phyloP scores from a whole-genome alignment of 1,284 basidiomycete genomes.

The Irpex rosettiformis region DNA sequence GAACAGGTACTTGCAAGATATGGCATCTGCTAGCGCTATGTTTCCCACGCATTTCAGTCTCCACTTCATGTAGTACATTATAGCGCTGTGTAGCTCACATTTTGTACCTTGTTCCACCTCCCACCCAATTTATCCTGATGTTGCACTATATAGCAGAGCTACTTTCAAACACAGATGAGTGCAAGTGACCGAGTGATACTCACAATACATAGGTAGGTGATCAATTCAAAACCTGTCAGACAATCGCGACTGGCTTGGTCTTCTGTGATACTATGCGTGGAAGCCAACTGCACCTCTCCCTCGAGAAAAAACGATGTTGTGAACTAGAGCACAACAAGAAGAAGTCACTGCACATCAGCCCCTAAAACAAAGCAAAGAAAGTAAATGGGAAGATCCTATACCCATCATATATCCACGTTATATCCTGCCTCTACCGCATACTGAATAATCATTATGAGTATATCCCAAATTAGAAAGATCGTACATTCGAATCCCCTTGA shows the following conservation, averaged over 20 bases:
- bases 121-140: not conserved
- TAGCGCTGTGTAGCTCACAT: not conserved
- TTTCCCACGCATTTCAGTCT: not conserved
- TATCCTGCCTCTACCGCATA: too few relatives aligned
- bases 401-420: too few relatives aligned
- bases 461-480: too few relatives aligned
- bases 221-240: not conserved
- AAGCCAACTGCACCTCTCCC: not conserved
- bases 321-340: not conserved
- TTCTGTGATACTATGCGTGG: not conserved
- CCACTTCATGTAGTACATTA: not conserved
- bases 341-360: too few relatives aligned
- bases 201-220: not conserved
- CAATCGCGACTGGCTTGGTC: too few relatives aligned
- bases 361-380: too few relatives aligned
- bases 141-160: not conserved
- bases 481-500: too few relatives aligned
- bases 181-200: not conserved
- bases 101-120: not conserved
- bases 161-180: not conserved
- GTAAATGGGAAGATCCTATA: too few relatives aligned
- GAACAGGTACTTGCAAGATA: not conserved
- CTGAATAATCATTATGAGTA: too few relatives aligned
- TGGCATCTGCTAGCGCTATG: not conserved
- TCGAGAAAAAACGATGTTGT: not conserved